Conservation (phyloP, 176 grass and related monocot species). For the Oryza meridionalis region DNA sequence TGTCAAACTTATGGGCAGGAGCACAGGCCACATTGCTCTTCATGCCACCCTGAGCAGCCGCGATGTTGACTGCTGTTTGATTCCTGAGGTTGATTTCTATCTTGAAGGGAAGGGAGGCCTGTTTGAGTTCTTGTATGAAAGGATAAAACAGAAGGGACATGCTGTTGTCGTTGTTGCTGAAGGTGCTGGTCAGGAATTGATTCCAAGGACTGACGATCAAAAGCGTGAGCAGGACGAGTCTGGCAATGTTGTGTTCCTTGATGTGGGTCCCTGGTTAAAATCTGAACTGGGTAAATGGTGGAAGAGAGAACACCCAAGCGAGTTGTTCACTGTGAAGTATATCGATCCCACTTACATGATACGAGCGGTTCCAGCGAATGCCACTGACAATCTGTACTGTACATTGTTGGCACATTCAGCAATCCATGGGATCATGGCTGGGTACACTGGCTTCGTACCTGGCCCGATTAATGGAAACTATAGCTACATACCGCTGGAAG, state of each 20-base stretch:
- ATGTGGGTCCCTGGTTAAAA: constrained; percentile 76
- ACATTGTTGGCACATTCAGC: constrained; percentile 85
- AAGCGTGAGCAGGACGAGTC: constrained; percentile 73
- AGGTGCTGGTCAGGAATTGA: constrained; percentile 85
- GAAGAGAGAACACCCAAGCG: constrained; percentile 58
- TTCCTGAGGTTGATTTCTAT: constrained; percentile 80
- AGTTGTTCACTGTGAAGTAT: constrained; percentile 89
- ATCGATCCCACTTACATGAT: constrained; percentile 98
- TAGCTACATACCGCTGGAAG: constrained; percentile 80
- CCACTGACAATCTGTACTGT: constrained; percentile 78
- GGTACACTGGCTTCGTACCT: constrained; percentile 73
- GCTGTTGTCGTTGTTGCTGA: constrained; percentile 80
- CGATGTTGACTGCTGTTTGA: constrained; percentile 92
- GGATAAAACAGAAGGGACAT: constrained; percentile 74
- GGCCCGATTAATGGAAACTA: constrained; percentile 76
- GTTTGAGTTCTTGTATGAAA: constrained; percentile 69
- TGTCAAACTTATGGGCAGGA: constrained; percentile 98
- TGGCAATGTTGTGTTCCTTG: constrained; percentile 69
- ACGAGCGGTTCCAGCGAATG: constrained; percentile 78
- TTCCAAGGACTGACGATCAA: constrained; percentile 56
- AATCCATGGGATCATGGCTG: constrained; percentile 81
- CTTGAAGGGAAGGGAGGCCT: constrained; percentile 82
- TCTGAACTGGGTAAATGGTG: constrained; percentile 79
- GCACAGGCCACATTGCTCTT: constrained; percentile 84
- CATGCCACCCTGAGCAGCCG: constrained; percentile 85